Conservation (phyloP, 2,329 filamentous ascomycete genomes). For the Exophiala viscosa region DNA sequence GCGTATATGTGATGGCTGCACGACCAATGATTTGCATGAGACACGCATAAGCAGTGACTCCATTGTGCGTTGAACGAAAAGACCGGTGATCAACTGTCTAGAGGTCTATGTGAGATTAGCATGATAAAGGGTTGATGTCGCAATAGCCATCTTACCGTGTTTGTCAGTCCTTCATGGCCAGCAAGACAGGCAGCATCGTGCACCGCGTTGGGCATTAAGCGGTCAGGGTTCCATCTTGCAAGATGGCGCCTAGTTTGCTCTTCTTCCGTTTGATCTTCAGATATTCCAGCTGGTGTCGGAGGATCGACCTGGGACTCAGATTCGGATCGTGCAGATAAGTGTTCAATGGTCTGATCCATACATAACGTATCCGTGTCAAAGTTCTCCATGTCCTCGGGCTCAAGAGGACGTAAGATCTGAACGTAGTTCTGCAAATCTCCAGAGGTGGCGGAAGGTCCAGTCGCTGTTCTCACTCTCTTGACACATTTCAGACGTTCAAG, state of each 20-base stretch:
- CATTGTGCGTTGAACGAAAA: constrained; percentile 52
- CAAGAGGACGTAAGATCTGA: constrained; percentile 42
- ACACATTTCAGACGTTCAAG: constrained; percentile 46
- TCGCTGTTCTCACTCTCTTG: constrained; percentile 41
- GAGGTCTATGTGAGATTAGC: constrained; percentile 8
- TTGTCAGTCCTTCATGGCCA: constrained; percentile 50
- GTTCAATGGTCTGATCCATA: constrained; percentile 11
- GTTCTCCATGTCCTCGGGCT: constrained; percentile 37
- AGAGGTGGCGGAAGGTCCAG: constrained; percentile 38
- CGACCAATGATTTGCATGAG: constrained; percentile 54
- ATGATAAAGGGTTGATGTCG: not conserved
- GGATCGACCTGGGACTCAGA: constrained; percentile 3
- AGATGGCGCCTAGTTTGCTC: constrained; percentile 34
- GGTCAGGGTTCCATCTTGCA: constrained; percentile 55
- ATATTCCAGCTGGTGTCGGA: constrained; percentile 25
- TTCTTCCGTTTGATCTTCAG: constrained; percentile 4
- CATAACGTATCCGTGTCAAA: constrained; percentile 34
- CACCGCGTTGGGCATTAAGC: constrained; percentile 50
- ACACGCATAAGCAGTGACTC: constrained; percentile 53
- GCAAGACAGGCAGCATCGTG: constrained; percentile 47
- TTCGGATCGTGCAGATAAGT: constrained; percentile 19
- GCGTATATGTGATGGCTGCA: constrained; percentile 56
- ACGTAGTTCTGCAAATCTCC: constrained; percentile 41
- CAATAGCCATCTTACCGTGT: constrained; percentile 34
- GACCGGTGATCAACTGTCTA: constrained; percentile 44